A percentile compares a stretch with the other conserved stretches of the same genome.
phyloP scores from a whole-genome alignment of 1,284 basidiomycete species.

The Cryptococcus wingfieldii region DNA sequence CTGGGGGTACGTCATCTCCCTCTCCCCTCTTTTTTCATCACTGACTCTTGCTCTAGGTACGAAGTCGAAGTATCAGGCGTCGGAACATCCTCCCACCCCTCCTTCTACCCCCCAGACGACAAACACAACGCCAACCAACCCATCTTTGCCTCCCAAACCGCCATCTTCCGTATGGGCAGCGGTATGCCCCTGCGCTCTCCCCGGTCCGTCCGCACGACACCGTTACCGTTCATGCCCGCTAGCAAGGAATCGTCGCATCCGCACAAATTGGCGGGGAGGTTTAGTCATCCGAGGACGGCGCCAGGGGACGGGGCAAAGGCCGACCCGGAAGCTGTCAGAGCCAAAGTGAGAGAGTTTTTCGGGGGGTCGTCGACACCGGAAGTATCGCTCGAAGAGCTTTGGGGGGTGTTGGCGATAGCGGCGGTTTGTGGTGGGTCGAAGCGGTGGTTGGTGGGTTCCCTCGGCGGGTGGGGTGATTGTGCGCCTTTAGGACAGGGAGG shows the following conservation, averaged over 20 bases:
- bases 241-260: slow-evolving; percentile 29
- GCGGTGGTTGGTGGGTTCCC: slow-evolving; percentile 35
- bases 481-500: slow-evolving; percentile 9
- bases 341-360: slow-evolving; percentile 56
- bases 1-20: slow-evolving; percentile 59
- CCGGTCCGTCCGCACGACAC: slow-evolving; percentile 43
- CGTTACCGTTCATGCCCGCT: slow-evolving; percentile 47
- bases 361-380: slow-evolving; percentile 52
- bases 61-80: slow-evolving; percentile 45
- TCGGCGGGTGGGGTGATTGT: slow-evolving; percentile 48
- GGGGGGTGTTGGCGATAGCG: slow-evolving; percentile 61
- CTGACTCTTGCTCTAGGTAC: slow-evolving; percentile 53
- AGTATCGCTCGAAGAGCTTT: slow-evolving; percentile 61
- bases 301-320: slow-evolving; percentile 35
- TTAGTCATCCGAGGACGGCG: slow-evolving; percentile 51
- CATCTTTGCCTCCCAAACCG: slow-evolving; percentile 66
- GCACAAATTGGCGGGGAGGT: slow-evolving; percentile 53
- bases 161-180: slow-evolving; percentile 56
- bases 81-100: slow-evolving; percentile 44
- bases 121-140: slow-evolving; percentile 25
- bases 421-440: slow-evolving; percentile 60
- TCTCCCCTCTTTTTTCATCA: slow-evolving; percentile 28
- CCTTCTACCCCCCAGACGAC: slow-evolving; percentile 38
- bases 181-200: slow-evolving; percentile 45
- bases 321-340: slow-evolving; percentile 54